A percentile compares a stretch with the other conserved stretches of the same genome.
phyloP scores from a whole-genome alignment of 371 early-diverging fungal species.

The Actinomortierella wolfii region DNA sequence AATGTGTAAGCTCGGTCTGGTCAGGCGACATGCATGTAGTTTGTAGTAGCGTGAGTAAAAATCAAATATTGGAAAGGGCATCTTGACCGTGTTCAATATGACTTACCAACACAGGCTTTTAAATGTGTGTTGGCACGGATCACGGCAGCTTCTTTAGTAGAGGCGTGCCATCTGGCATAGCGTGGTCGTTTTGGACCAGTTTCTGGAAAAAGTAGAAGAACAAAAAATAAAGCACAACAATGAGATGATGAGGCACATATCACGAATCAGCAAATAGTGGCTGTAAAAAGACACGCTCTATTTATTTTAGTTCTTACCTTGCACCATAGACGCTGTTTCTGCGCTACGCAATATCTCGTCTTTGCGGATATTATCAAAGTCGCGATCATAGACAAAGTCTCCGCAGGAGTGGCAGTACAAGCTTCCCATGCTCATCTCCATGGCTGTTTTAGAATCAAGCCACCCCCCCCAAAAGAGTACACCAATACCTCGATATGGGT shows the following conservation, averaged over 20 bases:
- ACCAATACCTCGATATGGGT: too few species aligned
- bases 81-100: neutral
- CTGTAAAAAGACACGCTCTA: neutral
- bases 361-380: constrained; percentile 66
- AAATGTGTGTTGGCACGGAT: constrained; percentile 56
- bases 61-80: neutral
- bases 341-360: constrained; percentile 67
- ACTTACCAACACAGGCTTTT: constrained; percentile 53
- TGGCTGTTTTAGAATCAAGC: too few species aligned
- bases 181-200: constrained; percentile 52
- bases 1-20: neutral
- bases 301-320: constrained; percentile 47
- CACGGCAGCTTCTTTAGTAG: constrained; percentile 55
- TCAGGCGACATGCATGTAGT: neutral
- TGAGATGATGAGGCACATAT: neutral
- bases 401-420: constrained; percentile 81
- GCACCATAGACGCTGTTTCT: constrained; percentile 54
- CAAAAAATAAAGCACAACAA: constrained; percentile 23
- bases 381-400: constrained; percentile 87
- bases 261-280: constrained; percentile 1
- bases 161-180: constrained; percentile 54
- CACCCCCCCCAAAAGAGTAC: too few species aligned
- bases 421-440: constrained; percentile 67
- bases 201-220: constrained; percentile 49
- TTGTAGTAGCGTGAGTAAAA: neutral